Evolutionary conservation across 2,329 filamentous ascomycete species (phyloP), one percentile per base, ranked within the genome.

Genomic region (Monosporascus sp.): DNA sequence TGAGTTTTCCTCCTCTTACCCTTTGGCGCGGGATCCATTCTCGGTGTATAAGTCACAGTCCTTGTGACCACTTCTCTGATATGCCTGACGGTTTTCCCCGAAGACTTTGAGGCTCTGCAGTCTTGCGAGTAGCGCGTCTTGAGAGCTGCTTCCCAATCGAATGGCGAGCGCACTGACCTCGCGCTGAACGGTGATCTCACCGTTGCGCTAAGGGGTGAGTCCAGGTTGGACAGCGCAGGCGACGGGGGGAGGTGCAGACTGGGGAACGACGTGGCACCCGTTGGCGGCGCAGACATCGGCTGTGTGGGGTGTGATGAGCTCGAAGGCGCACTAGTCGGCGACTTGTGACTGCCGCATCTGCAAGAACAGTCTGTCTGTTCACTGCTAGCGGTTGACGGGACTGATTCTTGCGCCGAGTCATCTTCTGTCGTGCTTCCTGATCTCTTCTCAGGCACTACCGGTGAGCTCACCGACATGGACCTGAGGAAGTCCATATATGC

Each of bases 401-500:
- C 69, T 58, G 73, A 77, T 46, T 75, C 70, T 52, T 70, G 70
- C 37, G 69, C 58, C 27, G 67, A 72, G 52, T 73, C 74, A 41
- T 77, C 76, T 56, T 75, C 77, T 49, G 77, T 77, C 58, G 77
- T 76, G 53, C 74, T 68, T 62, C 77, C 67, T 58, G 81, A 80
- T 62, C 78, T 78, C 54, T 75, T 74, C 49, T 75, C 74, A 41
- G 85, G 80, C 48, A 82, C 77, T 47, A 82, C 73, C 8, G 89
- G 88, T 58, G 86, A 91, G 66, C 85, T 83, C 54, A 91, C 78
- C 19, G 87, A 87, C 73, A 95, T 84, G 55, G 86, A 85, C 73
- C 91, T 93, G 58, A 97, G 85, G 68, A 97, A 97, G 66, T 97
- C 91, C 61, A 90, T 87, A 69, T 97, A 97, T 54, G 93, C 92